Evolutionary conservation across 176 grass and related monocot genomes (phyloP), one percentile per base, ranked within the genome.

Genomic region (Carex parvula): DNA sequence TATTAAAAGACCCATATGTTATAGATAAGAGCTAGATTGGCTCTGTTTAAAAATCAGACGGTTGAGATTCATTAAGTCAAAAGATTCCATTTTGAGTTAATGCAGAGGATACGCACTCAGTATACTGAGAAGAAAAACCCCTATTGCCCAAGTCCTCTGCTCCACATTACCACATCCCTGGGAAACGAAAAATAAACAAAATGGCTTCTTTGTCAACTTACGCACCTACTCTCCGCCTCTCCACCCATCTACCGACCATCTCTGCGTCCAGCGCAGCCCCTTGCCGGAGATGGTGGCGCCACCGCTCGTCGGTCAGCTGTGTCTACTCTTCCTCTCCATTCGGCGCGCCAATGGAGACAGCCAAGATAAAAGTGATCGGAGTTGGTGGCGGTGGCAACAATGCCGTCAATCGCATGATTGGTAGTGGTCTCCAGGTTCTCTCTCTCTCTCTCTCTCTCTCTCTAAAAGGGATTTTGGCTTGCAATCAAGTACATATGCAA

Each of bases 401-500:
- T 81, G 93, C 91, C 17, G 89, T 99, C 77, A 99, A 99, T 84
- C 91, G 93, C 55, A 99, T 99, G 93, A 99, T 99, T 71, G 97
- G 91, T 44, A 99, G 91, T 72, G 93, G 93, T 1, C 91, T 99
- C 26, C 90, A 99, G 93, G 97, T 99, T 81, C 8, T 78, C 39
- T 78, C 55, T 79, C 35, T 73, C n/a, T n/a, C n/a, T n/a, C n/a
- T n/a, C n/a, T n/a, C 60, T 26, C 16, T 39, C 71, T 64, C 35
- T 79, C 44, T 30, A 24, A 70, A 62, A 76, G 33, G 12, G 35
- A 39, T 84, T 70, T 73, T 22, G 17, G 7, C 8, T 46, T 35
- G 33, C 33, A 35, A 35, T 3, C 33, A 35, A 35, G 33, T 35
- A 35, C 33, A 35, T 33, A 0, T 33, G 17, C 8, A 71, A 46